A percentile compares a stretch with the other conserved stretches of the same genome.
These are phyloP conservation scores for Sporisorium reilianum DNA, from an alignment of 1,284 basidiomycete species.

Conservation along the genomic window DNA sequence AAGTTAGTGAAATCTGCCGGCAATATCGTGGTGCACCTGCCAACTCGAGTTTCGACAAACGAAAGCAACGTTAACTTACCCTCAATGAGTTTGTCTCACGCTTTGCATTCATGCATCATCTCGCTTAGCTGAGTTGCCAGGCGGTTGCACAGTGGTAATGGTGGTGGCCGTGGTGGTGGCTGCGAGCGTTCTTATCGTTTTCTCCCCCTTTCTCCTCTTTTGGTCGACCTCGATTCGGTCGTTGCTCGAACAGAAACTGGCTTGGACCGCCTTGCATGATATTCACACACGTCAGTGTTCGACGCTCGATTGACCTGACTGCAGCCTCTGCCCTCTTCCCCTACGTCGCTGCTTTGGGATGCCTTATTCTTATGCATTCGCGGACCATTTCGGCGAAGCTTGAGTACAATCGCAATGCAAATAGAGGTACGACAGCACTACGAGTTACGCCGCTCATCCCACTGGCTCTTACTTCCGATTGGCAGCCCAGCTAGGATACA, in stretches of 20 bases:
- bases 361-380: too few relatives aligned
- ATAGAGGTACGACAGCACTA: too few relatives aligned
- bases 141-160: neutral
- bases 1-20: too few relatives aligned
- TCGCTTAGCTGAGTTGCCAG: constrained; percentile 20
- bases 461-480: too few relatives aligned
- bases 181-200: too few relatives aligned
- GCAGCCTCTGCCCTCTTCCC: too few relatives aligned
- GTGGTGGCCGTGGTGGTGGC: too few relatives aligned
- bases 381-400: too few relatives aligned
- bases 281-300: neutral
- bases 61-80: neutral
- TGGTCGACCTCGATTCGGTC: neutral
- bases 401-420: too few relatives aligned
- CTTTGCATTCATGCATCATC: constrained; percentile 18
- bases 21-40: neutral
- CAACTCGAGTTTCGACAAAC: neutral
- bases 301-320: neutral
- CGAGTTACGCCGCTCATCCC: too few relatives aligned
- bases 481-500: too few relatives aligned
- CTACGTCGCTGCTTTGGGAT: too few relatives aligned
- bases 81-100: constrained; percentile 10
- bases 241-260: neutral
- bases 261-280: neutral
- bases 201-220: neutral